Evolutionary conservation across 345 rosid species (phyloP), one percentile per base, ranked within the genome.

Genomic region (Heritiera fomes): DNA sequence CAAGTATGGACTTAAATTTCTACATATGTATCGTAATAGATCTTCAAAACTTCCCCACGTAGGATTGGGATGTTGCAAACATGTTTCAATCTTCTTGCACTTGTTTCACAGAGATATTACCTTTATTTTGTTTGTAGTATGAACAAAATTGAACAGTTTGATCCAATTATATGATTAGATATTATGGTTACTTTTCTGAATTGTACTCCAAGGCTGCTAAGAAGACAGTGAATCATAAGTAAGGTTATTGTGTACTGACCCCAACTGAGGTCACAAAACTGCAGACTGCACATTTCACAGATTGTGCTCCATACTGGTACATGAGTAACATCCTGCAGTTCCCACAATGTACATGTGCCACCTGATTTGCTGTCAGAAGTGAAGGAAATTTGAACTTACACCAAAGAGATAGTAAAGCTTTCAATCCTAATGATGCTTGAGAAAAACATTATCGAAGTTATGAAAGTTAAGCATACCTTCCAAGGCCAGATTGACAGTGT

Each of bases 211-310:
- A 38, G 28, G 45, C 11, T 58, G 40, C 58, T 30, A 62, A 61
- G 52, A 11, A 38, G n/a, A 14, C 6, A 15, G n/a, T 52, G 20
- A 17, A 53, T 15, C 17, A 5, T 53, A 15, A 15, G 58, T 53
- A 15, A 53, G 58, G 58, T 15, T 41, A 61, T 41, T 56, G 56
- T 70, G n/a, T 2, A 87, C 90, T 86, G 43, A 94, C 99, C 93
- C 92, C 97, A 83, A 94, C 87, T 15, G 95, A 79, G 20, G 99
- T 92, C 70, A 92, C 93, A 68, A 89, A 94, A 87, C 79, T 94
- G 93, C 99, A 96, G 47, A 96, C 93, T 2, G 99, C 91, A 79
- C 99, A 96, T 89, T 96, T 96, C n/a, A 96, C 99, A 2, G 95
- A 91, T 72, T 89, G 83, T 43, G 97, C 99, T 81, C 98, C 99